phyloP scores from a whole-genome alignment of 1,284 basidiomycete genomes.

The Puccinia polysora region DNA sequence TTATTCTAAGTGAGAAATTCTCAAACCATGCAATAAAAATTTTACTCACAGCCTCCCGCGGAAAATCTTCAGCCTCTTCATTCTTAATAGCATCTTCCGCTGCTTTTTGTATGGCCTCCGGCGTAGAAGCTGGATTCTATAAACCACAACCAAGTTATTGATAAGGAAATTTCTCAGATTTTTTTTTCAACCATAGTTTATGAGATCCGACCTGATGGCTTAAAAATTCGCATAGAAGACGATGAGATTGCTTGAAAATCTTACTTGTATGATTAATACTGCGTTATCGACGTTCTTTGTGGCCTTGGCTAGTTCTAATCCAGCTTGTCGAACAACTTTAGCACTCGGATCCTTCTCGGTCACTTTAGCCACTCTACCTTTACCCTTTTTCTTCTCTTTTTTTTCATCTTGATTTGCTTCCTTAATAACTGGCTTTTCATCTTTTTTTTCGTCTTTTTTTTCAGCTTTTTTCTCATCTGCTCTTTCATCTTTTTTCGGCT shows the following conservation, averaged over 20 bases:
- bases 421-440: no score
- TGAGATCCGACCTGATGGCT: no score
- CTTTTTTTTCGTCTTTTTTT: no score
- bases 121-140: neutral
- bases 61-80: conserved; percentile 7
- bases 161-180: neutral
- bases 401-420: no score
- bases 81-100: neutral
- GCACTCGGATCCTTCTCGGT: no score
- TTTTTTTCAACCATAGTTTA: no score
- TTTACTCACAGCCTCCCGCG: conserved; percentile 1
- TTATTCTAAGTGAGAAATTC: neutral
- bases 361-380: no score
- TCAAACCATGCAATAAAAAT: neutral
- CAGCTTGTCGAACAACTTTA: conserved; percentile 8
- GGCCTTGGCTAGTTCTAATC: neutral
- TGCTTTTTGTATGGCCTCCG: neutral
- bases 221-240: neutral
- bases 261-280: conserved; percentile 11
- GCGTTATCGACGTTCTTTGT: neutral
- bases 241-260: no score
- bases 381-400: no score
- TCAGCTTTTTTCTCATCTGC: no score
- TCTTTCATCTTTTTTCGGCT: no score
- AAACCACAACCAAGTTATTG: neutral